These are phyloP conservation scores for Amoebophrya sp. DNA, from an alignment of 169 alveolate species.

Conservation along the genomic window DNA sequence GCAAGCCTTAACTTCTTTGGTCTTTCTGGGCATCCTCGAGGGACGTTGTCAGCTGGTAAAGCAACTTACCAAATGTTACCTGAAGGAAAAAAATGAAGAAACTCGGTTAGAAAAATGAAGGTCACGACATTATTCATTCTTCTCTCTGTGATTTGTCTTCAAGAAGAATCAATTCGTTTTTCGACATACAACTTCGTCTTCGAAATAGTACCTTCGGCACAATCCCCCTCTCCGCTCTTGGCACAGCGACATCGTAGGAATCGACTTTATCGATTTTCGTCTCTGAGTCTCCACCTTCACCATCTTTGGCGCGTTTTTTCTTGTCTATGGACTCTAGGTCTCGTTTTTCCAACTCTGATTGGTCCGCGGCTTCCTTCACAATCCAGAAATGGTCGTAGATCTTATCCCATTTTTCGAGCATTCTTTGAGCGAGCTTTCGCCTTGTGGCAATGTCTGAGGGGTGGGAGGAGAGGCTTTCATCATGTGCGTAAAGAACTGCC, in stretches of 20 bases:
- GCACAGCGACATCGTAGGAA: not conserved
- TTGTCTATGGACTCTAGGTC: not conserved
- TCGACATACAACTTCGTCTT: no score
- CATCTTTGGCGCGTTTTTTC: conserved; percentile 43
- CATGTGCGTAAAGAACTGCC: no score
- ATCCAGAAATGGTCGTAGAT: not conserved
- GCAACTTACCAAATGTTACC: not conserved
- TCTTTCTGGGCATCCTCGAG: not conserved
- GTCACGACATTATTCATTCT: no score
- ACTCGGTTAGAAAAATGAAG: no score
- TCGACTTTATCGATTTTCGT: not conserved
- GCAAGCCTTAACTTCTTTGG: no score
- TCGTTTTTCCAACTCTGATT: not conserved
- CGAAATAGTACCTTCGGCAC: conserved; percentile 13
- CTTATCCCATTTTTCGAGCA: not conserved
- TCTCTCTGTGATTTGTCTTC: no score
- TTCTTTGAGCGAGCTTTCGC: not conserved
- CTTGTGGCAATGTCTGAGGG: not conserved
- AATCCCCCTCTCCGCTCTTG: not conserved
- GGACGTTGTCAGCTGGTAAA: not conserved
- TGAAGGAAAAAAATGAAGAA: not conserved
- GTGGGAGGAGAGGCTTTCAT: no score
- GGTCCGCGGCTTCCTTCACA: conserved; percentile 15
- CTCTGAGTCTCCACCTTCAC: no score
- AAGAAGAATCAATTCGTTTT: no score